Evolutionary conservation across 2,329 filamentous ascomycete species (phyloP).

Genomic region (Xylogone sp.): DNA sequence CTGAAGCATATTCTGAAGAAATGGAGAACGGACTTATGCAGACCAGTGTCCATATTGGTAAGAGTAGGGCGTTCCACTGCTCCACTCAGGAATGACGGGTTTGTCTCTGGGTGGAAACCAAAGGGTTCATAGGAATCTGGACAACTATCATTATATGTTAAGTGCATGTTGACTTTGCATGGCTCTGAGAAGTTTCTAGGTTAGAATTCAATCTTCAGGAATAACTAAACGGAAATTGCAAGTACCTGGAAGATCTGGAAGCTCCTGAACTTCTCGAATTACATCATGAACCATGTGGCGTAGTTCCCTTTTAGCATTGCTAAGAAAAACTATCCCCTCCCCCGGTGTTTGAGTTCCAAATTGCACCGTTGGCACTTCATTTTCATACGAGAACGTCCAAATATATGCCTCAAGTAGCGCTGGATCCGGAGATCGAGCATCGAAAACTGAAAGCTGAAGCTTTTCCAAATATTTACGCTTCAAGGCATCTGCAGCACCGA

Average conservation of each 20-base stretch:
- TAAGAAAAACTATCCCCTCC: background rate
- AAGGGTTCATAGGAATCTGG: conserved; percentile 8
- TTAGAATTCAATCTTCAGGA: background rate
- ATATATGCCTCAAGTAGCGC: conserved; percentile 21
- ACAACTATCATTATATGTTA: conserved; percentile 8
- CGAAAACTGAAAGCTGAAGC: conserved; percentile 18
- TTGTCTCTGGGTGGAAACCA: conserved; percentile 5
- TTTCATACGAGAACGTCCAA: conserved; percentile 16
- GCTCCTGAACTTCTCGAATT: background rate
- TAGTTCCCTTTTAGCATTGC: background rate
- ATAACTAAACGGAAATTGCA: background rate
- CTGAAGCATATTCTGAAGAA: background rate
- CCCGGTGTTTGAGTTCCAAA: background rate
- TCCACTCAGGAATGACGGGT: conserved; percentile 2
- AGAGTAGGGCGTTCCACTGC: background rate
- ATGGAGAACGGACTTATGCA: background rate
- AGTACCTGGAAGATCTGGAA: background rate
- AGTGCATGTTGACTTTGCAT: conserved; percentile 7
- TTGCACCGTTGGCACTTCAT: background rate
- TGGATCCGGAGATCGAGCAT: conserved; percentile 5
- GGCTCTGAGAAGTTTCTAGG: background rate
- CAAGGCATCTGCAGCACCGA: conserved; percentile 17
- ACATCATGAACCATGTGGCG: background rate
- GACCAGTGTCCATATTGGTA: conserved; percentile 1
- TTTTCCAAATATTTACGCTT: conserved; percentile 16